Evolutionary conservation across 2,329 filamentous ascomycete genomes (phyloP).

Genomic region (Epichloe elymi): DNA sequence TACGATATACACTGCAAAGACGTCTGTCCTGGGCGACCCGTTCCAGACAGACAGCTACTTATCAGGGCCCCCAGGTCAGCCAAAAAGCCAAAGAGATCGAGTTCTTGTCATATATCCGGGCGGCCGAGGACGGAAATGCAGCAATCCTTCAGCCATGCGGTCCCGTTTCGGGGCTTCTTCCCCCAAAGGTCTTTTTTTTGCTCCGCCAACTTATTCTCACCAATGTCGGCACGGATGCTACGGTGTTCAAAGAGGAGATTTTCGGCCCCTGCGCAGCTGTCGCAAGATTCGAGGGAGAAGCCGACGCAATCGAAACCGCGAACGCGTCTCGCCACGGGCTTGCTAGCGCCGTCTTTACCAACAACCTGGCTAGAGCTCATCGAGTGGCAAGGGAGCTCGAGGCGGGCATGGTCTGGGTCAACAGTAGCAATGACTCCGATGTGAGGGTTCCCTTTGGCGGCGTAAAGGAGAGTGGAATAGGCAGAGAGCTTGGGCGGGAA

Average conservation of each 20-base stretch:
- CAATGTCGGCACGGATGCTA: no score
- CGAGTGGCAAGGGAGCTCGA: conserved; percentile 35
- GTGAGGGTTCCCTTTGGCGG: conserved; percentile 7
- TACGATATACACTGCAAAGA: no score
- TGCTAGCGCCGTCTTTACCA: no score
- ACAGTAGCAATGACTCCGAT: conserved; percentile 21
- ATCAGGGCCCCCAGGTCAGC: conserved; percentile 35
- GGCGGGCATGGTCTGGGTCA: conserved; percentile 35
- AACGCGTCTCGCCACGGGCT: no score
- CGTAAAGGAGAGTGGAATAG: conserved; percentile 20
- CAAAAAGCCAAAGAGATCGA: conserved; percentile 49
- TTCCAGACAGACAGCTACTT: no score
- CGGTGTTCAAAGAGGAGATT: no score
- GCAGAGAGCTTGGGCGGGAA: conserved; percentile 19
- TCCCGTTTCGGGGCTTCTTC: no score
- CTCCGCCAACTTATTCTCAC: no score
- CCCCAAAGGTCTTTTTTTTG: no score
- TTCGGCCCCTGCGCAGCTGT: conserved; percentile 13
- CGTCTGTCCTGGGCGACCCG: no score
- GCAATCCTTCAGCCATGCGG: no score
- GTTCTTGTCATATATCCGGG: conserved; percentile 7
- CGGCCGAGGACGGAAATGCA: no score
- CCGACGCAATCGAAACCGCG: conserved; percentile 14
- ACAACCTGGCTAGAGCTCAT: conserved; percentile 29
- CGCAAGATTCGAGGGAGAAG: conserved; percentile 15